A percentile compares a stretch with the other conserved stretches of the same genome.
These are phyloP conservation scores for Huntiella moniliformis DNA, from an alignment of 2,329 filamentous ascomycete species.

Conservation along the genomic window DNA sequence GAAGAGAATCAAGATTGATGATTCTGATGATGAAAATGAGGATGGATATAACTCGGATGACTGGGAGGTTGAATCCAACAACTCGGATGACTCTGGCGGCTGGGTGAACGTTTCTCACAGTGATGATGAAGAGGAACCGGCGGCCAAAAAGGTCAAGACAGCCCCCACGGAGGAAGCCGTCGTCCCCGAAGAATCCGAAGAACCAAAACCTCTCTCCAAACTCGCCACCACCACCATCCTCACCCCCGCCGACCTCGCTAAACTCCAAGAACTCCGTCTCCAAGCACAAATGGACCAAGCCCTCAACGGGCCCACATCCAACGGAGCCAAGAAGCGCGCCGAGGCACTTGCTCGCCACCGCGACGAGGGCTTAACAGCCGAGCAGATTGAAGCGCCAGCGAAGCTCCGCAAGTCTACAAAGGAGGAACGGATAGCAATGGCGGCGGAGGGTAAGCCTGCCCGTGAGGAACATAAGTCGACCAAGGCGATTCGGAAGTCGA, in stretches of 20 bases:
- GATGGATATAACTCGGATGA: conserved; percentile 34
- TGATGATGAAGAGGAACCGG: conserved; percentile 58
- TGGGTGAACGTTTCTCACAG: conserved; percentile 87
- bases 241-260: conserved; percentile 88
- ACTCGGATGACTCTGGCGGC: conserved; percentile 55
- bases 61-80: conserved; percentile 43
- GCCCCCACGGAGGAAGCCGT: conserved; percentile 13
- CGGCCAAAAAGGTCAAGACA: conserved; percentile 25
- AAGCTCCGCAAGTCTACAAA: conserved; percentile 68
- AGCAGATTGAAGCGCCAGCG: conserved; percentile 76
- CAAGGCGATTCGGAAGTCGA: conserved; percentile 64
- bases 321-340: conserved; percentile 26
- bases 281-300: conserved; percentile 51
- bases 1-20: conserved; percentile 15
- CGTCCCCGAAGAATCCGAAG: conserved; percentile 18
- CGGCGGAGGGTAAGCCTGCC: conserved; percentile 62
- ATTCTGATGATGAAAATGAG: conserved; percentile 37
- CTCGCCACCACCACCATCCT: conserved; percentile 87
- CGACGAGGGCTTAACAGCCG: conserved; percentile 79
- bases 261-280: conserved; percentile 72
- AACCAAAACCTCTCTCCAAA: conserved; percentile 35
- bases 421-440: conserved; percentile 71
- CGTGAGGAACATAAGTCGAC: conserved; percentile 70
- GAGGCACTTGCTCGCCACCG: conserved; percentile 41
- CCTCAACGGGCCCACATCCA: conserved; percentile 21